These are phyloP conservation scores for Emericellopsis cladophorae DNA, from an alignment of 2,329 filamentous ascomycete genomes.

Conservation along the genomic window DNA sequence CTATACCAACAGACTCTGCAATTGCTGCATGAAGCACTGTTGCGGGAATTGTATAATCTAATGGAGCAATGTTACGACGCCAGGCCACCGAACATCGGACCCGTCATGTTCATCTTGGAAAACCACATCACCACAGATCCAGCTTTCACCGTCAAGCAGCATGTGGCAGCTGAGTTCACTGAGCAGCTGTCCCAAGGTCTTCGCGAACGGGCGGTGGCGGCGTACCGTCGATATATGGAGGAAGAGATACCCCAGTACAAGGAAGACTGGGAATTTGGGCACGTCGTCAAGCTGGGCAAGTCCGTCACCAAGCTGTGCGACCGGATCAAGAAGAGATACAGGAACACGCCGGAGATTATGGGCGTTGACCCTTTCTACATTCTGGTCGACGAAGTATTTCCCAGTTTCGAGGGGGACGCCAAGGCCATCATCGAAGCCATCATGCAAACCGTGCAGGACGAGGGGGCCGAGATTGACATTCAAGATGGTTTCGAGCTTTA, in stretches of 20 bases:
- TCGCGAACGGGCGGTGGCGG: slow-evolving; percentile 59
- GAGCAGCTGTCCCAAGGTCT: slow-evolving; percentile 62
- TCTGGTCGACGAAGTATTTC: slow-evolving; percentile 72
- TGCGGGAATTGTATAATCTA: slow-evolving; percentile 79
- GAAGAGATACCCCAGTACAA: slow-evolving; percentile 68
- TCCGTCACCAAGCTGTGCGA: slow-evolving; percentile 75
- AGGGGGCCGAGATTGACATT: slow-evolving; percentile 65
- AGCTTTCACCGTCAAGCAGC: slow-evolving; percentile 56
- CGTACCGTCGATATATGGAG: slow-evolving; percentile 68
- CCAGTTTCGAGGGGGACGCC: slow-evolving; percentile 81
- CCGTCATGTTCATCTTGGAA: slow-evolving; percentile 68
- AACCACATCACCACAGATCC: slow-evolving; percentile 72
- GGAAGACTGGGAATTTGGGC: slow-evolving; percentile 79
- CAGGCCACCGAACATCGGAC: slow-evolving; percentile 73
- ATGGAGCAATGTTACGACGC: slow-evolving; percentile 78
- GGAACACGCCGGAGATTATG: slow-evolving; percentile 77
- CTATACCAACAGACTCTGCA: slow-evolving; percentile 65
- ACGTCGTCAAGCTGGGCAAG: slow-evolving; percentile 82
- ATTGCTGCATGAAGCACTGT: slow-evolving; percentile 64
- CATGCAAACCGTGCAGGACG: slow-evolving; percentile 56
- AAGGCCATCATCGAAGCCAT: slow-evolving; percentile 75
- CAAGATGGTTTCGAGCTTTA: slow-evolving; percentile 94
- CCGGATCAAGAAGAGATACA: slow-evolving; percentile 85
- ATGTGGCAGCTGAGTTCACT: slow-evolving; percentile 61
- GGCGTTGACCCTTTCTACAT: slow-evolving; percentile 55